A percentile compares a stretch with the other conserved stretches of the same genome.
phyloP scores from a whole-genome alignment of 768 basidiomycete genomes.

The Pulveroboletus ravenelii region DNA sequence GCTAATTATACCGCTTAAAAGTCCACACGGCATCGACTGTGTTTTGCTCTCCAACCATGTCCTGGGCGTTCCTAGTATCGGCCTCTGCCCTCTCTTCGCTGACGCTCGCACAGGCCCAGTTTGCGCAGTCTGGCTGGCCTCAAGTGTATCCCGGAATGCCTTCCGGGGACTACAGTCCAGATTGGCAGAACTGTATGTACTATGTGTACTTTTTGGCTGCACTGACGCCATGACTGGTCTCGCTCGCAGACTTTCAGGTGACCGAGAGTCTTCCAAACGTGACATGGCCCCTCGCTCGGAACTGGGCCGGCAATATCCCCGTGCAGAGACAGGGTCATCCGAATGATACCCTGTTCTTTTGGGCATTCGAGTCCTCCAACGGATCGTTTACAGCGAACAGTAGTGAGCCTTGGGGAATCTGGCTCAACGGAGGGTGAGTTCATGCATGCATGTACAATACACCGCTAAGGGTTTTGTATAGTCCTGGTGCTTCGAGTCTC shows the following conservation, averaged over 20 bases:
- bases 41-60: background rate
- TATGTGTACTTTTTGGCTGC: background rate
- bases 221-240: background rate
- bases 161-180: conserved; percentile 43
- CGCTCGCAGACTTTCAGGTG: conserved; percentile 54
- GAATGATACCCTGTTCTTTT: conserved; percentile 63
- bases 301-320: conserved; percentile 60
- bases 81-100: background rate
- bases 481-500: too few species aligned
- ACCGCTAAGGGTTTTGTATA: background rate
- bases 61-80: background rate
- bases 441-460: background rate
- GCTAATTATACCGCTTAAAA: background rate
- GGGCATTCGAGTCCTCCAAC: conserved; percentile 51
- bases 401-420: conserved; percentile 62
- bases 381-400: conserved; percentile 49
- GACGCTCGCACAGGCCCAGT: background rate
- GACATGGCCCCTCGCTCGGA: conserved; percentile 43
- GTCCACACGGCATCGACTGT: background rate
- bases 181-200: conserved; percentile 57
- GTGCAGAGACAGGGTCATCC: conserved; percentile 56
- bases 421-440: conserved; percentile 65
- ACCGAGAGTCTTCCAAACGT: conserved; percentile 52
- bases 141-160: conserved; percentile 43
- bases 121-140: conserved; percentile 25